These are phyloP conservation scores for Ganoderma leucocontextum DNA, from an alignment of 1,284 basidiomycete genomes.

Conservation along the genomic window DNA sequence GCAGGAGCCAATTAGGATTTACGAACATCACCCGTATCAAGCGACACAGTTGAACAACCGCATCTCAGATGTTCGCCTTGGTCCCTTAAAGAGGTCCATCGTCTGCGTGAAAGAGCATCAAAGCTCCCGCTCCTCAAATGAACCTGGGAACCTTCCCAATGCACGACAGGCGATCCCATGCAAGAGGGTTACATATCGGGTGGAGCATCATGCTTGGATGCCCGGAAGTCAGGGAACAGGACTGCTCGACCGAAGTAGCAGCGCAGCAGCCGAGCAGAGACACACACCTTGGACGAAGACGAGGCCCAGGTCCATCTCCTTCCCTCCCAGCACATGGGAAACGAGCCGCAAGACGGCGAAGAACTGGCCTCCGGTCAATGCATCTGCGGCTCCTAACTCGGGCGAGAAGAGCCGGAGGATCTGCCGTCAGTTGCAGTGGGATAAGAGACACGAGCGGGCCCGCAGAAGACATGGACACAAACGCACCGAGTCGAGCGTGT, in stretches of 20 bases:
- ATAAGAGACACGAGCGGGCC: constrained; percentile 19
- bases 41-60: background rate
- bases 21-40: background rate
- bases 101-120: background rate
- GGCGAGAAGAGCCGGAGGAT: constrained; percentile 72
- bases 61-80: background rate
- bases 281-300: constrained; percentile 76
- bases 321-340: constrained; percentile 66
- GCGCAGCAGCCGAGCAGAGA: constrained; percentile 6
- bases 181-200: background rate
- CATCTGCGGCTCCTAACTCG: constrained; percentile 56
- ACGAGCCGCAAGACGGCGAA: constrained; percentile 76
- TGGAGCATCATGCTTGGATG: background rate
- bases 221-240: constrained; percentile 4
- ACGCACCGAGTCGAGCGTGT: constrained; percentile 66
- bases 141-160: constrained; percentile 21
- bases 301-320: constrained; percentile 63
- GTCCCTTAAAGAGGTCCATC: background rate
- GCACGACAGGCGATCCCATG: background rate
- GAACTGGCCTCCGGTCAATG: constrained; percentile 73
- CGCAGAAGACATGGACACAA: constrained; percentile 2
- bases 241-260: background rate
- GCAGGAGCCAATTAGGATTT: background rate
- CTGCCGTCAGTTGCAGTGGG: constrained; percentile 44
- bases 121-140: background rate